Percentiles rank a stretch among this genome's conserved stretches.
Evolutionary conservation across 2,329 filamentous ascomycete genomes (phyloP).

Genomic region (Penicillium sp.): DNA sequence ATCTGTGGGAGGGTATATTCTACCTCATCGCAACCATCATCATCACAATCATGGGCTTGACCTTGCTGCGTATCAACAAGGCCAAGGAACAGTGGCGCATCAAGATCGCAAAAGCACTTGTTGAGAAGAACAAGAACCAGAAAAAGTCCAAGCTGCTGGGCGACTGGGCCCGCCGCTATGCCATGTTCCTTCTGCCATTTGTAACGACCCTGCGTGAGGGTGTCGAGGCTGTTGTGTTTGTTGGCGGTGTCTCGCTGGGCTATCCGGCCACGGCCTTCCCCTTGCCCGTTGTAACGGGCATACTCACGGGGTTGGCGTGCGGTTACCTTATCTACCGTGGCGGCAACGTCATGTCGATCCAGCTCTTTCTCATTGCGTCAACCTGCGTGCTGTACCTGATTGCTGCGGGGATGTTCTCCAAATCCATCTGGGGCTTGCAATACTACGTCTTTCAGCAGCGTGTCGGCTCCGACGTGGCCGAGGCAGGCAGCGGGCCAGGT

Average conservation of each 20-base stretch:
- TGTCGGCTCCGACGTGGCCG: conserved; percentile 54
- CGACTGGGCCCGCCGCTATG: conserved; percentile 73
- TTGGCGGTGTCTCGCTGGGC: conserved; percentile 76
- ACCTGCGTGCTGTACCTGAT: conserved; percentile 83
- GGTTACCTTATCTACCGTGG: conserved; percentile 72
- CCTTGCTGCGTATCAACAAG: conserved; percentile 75
- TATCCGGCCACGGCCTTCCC: conserved; percentile 73
- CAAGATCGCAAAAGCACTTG: conserved; percentile 70
- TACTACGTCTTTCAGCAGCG: conserved; percentile 59
- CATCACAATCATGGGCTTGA: conserved; percentile 76
- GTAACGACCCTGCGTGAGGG: conserved; percentile 84
- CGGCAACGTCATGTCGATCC: conserved; percentile 62
- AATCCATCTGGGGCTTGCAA: conserved; percentile 71
- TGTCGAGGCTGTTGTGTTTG: conserved; percentile 80
- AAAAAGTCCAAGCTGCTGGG: conserved; percentile 37
- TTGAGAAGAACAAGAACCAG: conserved; percentile 35
- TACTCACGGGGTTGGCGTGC: conserved; percentile 62
- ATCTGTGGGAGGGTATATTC: conserved; percentile 79
- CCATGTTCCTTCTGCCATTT: conserved; percentile 82
- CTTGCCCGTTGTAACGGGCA: conserved; percentile 68
- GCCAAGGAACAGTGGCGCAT: conserved; percentile 83
- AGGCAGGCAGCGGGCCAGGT: conserved; percentile 64
- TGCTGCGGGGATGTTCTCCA: conserved; percentile 75
- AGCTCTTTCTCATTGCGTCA: conserved; percentile 75
- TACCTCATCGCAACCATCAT: conserved; percentile 70